Base-by-base conservation (phyloP, 495 filamentous ascomycete genomes). In the Aspergillus conjunctus region DNA sequence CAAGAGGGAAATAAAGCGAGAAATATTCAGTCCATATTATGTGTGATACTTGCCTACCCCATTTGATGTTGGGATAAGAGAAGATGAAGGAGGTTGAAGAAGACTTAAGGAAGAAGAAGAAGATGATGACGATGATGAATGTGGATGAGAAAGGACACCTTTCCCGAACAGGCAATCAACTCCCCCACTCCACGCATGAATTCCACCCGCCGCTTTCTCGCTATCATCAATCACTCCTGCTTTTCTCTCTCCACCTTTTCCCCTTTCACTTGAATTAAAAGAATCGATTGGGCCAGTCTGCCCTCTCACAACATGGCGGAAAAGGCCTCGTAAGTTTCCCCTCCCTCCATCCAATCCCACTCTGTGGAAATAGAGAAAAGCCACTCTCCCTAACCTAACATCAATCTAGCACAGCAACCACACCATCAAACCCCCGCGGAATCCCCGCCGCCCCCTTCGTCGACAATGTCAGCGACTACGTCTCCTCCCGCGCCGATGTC, bases 391-490 rank as follows among this genome's bases (percentile, higher is more conserved):
- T 21, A 18, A 26, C 37, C 33, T 14, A 41, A 41, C 10, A 32
- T 9, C 39, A 21, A 34, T 32, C 39, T 30, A 46, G 17, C 54
- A 76, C 65, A 54, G 61, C 65, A 59, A 63, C 59, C 50, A 68
- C 75, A 56, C 63, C 73, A 62, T 90, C 92, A 50, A 98, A 98
- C 78, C 88, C 93, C 45, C 87, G 94, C 64, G 94, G 94, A 67
- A 98, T 98, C 61, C 94, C 94, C 58, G 83, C 85, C 66, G 95
- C 95, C 60, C 94, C 95, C 32, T 98, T 98, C 68, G 90, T 98
- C 70, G 93, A 97, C 77, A 91, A 93, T 72, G 93, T 98, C 56
- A 87, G 91, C 80, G 92, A 97, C 79, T 98, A 96, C 77, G 90
- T 98, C 65, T 81, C 91, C 60, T 85, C 88, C 9, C 86, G 93